Conservation (phyloP, 1,284 basidiomycete genomes). For the Moesziomyces sp. region DNA sequence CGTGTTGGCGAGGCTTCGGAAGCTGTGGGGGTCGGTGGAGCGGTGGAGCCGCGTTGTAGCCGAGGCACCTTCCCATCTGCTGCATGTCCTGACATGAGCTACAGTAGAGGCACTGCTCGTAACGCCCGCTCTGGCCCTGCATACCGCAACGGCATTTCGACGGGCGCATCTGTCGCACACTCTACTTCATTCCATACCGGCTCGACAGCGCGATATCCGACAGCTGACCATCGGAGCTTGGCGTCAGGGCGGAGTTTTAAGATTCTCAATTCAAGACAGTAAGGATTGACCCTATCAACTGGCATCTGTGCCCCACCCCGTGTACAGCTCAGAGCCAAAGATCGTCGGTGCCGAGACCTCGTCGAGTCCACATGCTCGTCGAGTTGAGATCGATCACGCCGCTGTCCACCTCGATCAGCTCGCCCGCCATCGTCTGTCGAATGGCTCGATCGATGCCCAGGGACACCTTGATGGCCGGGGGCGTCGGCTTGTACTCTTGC, state of each 20-base stretch:
- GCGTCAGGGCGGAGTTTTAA: not conserved
- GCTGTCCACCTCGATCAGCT: constrained; percentile 17
- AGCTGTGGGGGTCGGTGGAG: too few relatives aligned
- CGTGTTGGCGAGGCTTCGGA: too few relatives aligned
- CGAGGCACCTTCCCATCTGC: too few relatives aligned
- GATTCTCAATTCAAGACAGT: not conserved
- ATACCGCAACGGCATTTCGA: not conserved
- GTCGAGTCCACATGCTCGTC: constrained; percentile 34
- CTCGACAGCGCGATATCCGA: not conserved
- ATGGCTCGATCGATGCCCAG: constrained; percentile 21
- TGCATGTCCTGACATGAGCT: too few relatives aligned
- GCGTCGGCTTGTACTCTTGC: constrained; percentile 19
- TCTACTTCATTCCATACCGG: not conserved
- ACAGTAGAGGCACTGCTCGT: too few relatives aligned
- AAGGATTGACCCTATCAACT: not conserved
- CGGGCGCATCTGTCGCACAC: not conserved
- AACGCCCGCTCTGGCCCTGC: too few relatives aligned
- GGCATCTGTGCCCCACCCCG: not conserved
- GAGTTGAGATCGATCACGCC: constrained; percentile 24
- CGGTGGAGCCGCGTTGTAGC: too few relatives aligned
- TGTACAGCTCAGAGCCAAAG: constrained; percentile 11
- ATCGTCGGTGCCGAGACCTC: constrained; percentile 24
- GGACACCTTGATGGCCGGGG: constrained; percentile 31
- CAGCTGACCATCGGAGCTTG: not conserved
- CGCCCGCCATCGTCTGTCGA: constrained; percentile 22